Evolutionary conservation across 2,329 filamentous ascomycete species (phyloP), one percentile per base, ranked within the genome.

Genomic region (Paecilomyces sp.): DNA sequence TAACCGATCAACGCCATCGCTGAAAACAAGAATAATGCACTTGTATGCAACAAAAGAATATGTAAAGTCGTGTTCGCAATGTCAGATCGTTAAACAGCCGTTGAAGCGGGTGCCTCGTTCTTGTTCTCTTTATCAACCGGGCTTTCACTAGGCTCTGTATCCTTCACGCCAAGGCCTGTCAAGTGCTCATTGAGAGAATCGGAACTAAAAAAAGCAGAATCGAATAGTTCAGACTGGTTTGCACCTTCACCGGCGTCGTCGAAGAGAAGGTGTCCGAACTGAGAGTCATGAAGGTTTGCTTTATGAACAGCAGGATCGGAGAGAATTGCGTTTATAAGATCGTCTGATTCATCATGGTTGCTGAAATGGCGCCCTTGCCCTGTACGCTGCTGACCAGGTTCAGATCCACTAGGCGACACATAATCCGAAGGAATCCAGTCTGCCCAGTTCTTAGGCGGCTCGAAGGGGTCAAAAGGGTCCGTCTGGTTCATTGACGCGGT

Each of bases 361-460:
- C 25, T 50, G 57, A 51, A 60, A 34, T 62, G 25, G 28, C 33
- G 56, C 60, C 54, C 58, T 60, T 56, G 24, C 60, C 22, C 33
- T 59, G 36, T 4, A 60, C 58, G 30, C 47, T 36, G n/a, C 22
- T 54, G 22, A 54, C 57, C 64, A 15, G 66, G 68, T 9, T 66
- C 65, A 6, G 73, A 72, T 51, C 61, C 66, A 33, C 58, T 57
- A 0, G 70, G 69, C 31, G 74, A 75, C n/a, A 71, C 64, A 34
- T 70, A 74, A 58, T 74, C 68, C 1, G 69, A 67, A 31, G 71
- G 70, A 31, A 75, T 65, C 74, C 74, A 76, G 58, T 75, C 71
- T 1, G 67, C 65, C 75, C 75, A 77, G 62, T 68, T 67, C 54
- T 71, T 70, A 15, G 63, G 59, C 13, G 66, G 64, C 28, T 66